phyloP scores from a whole-genome alignment of 2,329 filamentous ascomycete species.

The Neodidymelliopsis sp. region DNA sequence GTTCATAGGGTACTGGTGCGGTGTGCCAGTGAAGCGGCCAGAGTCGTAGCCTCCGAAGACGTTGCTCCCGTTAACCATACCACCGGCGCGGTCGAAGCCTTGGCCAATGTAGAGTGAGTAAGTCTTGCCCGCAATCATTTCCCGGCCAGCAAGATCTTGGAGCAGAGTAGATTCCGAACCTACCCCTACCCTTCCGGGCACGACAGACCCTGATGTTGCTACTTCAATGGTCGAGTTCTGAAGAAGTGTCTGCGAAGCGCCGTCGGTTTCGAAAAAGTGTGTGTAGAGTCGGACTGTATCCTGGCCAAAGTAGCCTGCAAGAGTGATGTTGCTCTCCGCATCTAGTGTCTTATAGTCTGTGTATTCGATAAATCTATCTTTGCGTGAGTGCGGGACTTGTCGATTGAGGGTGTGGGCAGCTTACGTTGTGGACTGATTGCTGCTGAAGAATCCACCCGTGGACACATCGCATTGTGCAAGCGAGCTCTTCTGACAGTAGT shows the following conservation, averaged over 20 bases:
- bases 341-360: slow-evolving; percentile 39
- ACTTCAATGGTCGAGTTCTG: slow-evolving; percentile 47
- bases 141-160: slow-evolving; percentile 43
- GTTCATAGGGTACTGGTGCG: slow-evolving; percentile 46
- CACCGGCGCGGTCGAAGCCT: slow-evolving; percentile 51
- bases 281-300: slow-evolving; percentile 51
- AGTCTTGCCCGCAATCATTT: slow-evolving; percentile 50
- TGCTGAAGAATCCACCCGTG: slow-evolving; percentile 47
- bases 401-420: slow-evolving; percentile 2
- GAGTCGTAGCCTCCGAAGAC: slow-evolving; percentile 56
- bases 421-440: slow-evolving; percentile 44
- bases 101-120: slow-evolving; percentile 55
- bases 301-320: slow-evolving; percentile 41
- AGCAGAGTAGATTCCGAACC: slow-evolving; percentile 52
- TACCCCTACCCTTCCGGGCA: slow-evolving; percentile 50
- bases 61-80: slow-evolving; percentile 52
- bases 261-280: slow-evolving; percentile 51
- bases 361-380: slow-evolving; percentile 32
- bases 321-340: slow-evolving; percentile 26
- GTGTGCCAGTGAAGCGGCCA: slow-evolving; percentile 49
- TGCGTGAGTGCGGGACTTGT: slow-evolving; percentile 23
- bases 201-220: slow-evolving; percentile 39
- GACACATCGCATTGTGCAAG: slow-evolving; percentile 41
- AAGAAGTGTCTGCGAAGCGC: slow-evolving; percentile 46
- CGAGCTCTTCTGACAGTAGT: slow-evolving; percentile 49